Base-by-base conservation (phyloP, 208 protist genomes). In the Entamoeba invadens region DNA sequence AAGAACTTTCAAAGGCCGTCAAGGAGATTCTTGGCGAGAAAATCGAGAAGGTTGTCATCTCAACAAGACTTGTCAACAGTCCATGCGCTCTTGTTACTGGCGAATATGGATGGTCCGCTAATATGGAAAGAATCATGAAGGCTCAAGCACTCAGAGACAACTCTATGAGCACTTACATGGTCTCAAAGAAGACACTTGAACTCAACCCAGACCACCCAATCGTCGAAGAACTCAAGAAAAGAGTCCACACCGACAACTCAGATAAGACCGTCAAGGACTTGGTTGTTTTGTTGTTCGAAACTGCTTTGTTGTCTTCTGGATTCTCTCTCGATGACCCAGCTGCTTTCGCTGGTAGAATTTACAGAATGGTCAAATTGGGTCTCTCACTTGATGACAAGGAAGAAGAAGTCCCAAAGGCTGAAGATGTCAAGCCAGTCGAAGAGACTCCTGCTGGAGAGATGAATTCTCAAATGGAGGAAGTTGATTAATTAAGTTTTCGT, bases 121-220 rank as follows among this genome's bases (percentile, higher is more conserved):
- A 99, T 96, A 99, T 99, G 98, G 97, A 99, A 96, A 96, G 98
- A 95, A 99, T 99, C 97, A 99, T 99, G 98, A 99, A 99, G 96
- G 98, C 98, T 94, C 98, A 99, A 97, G 98, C 98, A 12, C 97
- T 99, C 21, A 96, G 98, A 95, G 98, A 99, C 95, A 97, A 96
- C 45, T 97, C 96, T 94, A 98, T 99, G 97, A 97, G 97, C 8
- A 96, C 96, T 77, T 99, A 99, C 97, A 99, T 99, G 98, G 96
- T 96, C 45, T 98, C 97, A 42, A 99, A 99, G 97, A 99, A 99
- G 97, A 99, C 98, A 45, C 96, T 99, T 94, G 98, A 99, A 97
- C 96, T 99, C 96, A 99, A 99, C 97, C 97, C 98, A 44, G 94
- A 97, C 47, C 97, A 99, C 96, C 45, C 97, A 46, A 99, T 99